Evolutionary conservation across 495 filamentous ascomycete species (phyloP), one percentile per base, ranked within the genome.

Genomic region (Choiromyces venosus): DNA sequence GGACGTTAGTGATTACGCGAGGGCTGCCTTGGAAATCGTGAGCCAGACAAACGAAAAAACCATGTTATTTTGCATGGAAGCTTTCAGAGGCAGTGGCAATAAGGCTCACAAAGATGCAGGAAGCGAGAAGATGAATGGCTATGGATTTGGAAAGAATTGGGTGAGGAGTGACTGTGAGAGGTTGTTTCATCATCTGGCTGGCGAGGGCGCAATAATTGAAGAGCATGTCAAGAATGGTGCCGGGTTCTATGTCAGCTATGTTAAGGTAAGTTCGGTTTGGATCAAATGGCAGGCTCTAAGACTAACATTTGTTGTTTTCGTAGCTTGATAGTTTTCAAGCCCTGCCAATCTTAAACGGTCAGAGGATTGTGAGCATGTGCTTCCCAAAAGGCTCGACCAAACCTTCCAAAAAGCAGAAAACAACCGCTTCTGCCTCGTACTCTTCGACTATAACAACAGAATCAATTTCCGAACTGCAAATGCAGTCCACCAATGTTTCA

Each of bases 1-100:
- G 68, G 93, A 99, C 82, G 90, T 92, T 69, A 92, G 91, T 36
- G 82, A 89, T n/a, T 86, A 91, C 79, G 95, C 94, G 18, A 82
- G 86, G 37, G 85, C 86, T 37, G 90, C 89, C 3, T 81, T 97
- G 39, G 83, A 84, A 37, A 84, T 95, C 67, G 90, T 97, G 33
- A 82, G 86, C 38, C 81, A 86, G 56, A 72, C 87, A n/a, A 72
- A 80, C 16, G 83, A 83, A 66, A 83, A 88, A 38, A 89, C 87
- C 14, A 73, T 87, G 44, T 83, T 84, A 14, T 86, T 87, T 70
- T 86, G 88, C 74, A 83, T 83, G 35, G 85, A 86, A 70, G 82
- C 84, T 69, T 79, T 86, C 71, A 82, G 82, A 69, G 86, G 84
- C 21, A 86, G 75, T 35, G 67, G 19, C 10, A 81, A 82, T 70